A percentile compares a stretch with the other conserved stretches of the same genome.
Evolutionary conservation across 805 yeast species (phyloP).

Genomic region (Trichomonascus vanleenenianus): DNA sequence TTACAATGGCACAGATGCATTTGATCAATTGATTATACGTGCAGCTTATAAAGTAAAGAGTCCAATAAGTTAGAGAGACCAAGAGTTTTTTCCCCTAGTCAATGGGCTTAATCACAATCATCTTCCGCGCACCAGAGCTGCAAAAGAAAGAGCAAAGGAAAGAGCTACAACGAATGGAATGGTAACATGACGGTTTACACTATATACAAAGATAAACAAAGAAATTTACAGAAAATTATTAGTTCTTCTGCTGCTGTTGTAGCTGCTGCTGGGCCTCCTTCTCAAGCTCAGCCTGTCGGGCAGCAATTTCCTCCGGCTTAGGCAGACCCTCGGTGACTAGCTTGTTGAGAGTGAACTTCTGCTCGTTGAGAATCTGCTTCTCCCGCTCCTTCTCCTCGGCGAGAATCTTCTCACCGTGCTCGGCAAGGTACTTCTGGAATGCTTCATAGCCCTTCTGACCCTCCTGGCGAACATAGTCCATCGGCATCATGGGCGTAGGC

Average conservation of each 20-base stretch:
- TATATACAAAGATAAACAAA: not conserved
- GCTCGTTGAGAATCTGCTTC: constrained; percentile 74
- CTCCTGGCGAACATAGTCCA: constrained; percentile 83
- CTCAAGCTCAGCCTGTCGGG: constrained; percentile 13
- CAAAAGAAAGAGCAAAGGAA: not conserved
- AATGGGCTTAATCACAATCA: not conserved
- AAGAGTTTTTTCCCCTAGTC: not conserved
- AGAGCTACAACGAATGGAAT: not conserved
- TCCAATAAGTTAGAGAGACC: not conserved
- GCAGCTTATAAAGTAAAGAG: too few species aligned
- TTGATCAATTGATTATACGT: too few species aligned
- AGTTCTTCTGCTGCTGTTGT: not conserved
- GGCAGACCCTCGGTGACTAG: constrained; percentile 62
- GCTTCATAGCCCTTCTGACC: constrained; percentile 84
- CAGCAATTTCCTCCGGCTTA: constrained; percentile 28
- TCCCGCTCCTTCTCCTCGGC: constrained; percentile 42
- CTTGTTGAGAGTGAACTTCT: constrained; percentile 78
- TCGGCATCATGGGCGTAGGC: constrained; percentile 63
- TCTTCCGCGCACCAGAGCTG: not conserved
- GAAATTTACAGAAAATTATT: not conserved
- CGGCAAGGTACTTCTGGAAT: constrained; percentile 74
- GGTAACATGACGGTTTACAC: too few species aligned
- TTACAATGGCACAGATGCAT: too few species aligned
- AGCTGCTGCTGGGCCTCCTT: constrained; percentile 5
- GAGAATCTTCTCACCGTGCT: constrained; percentile 53